Conservation (phyloP, 805 yeast species). For the Saccharomycopsis sp. region DNA sequence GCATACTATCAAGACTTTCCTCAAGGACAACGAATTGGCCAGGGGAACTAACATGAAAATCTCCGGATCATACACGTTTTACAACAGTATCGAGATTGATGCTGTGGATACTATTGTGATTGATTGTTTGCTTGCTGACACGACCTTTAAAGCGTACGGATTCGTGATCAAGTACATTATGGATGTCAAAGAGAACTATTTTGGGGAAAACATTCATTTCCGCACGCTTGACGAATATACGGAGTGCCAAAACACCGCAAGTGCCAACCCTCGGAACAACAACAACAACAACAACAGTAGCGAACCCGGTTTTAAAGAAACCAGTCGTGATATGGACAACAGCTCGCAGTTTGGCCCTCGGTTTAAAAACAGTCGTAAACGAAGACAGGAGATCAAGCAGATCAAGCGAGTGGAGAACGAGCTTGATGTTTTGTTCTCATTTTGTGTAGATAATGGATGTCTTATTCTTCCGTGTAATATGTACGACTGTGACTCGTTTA, state of each 20-base stretch:
- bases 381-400: constrained; percentile 25
- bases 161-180: constrained; percentile 69
- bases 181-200: constrained; percentile 77
- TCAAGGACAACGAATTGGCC: constrained; percentile 59
- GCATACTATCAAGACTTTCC: constrained; percentile 77
- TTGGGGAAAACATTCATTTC: constrained; percentile 81
- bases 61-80: constrained; percentile 60
- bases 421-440: constrained; percentile 67
- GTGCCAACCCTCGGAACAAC: constrained; percentile 4
- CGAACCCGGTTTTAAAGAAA: constrained; percentile 13
- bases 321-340: not conserved
- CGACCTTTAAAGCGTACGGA: constrained; percentile 72
- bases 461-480: constrained; percentile 66
- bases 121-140: constrained; percentile 56
- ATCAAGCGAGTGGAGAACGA: constrained; percentile 56
- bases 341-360: constrained; percentile 7
- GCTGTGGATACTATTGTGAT: constrained; percentile 65
- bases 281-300: not conserved
- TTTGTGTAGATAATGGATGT: constrained; percentile 64
- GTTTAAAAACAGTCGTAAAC: constrained; percentile 5
- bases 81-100: constrained; percentile 51
- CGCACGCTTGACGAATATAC: constrained; percentile 81
- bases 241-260: constrained; percentile 24
- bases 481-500: constrained; percentile 55
- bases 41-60: constrained; percentile 54